Evolutionary conservation across 2,329 filamentous ascomycete genomes (phyloP), one percentile per base, ranked within the genome.

Genomic region (Cercospora nicotianae): DNA sequence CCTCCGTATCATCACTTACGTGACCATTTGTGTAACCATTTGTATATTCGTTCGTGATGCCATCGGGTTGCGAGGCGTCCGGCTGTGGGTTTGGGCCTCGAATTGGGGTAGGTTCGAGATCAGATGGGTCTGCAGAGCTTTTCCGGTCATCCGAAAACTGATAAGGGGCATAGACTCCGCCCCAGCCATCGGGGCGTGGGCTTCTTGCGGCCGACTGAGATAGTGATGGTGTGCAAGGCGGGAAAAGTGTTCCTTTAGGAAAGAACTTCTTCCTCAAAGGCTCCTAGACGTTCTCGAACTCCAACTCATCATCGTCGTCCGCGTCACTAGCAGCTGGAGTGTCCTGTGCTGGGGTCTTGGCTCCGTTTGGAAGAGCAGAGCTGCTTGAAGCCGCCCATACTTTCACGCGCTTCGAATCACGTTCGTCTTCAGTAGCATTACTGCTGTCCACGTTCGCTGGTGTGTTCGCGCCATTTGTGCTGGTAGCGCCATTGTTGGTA

Each of bases 321-420:
- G 79, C 82, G 51, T 81, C 81, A 8, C 73, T 75, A 23, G 73
- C 74, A 53, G 78, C 79, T 1, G 81, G 80, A 10, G 79, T 77
- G 28, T 78, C 79, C 28, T 75, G 72, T 2, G 70, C 70, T 39
- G 28, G 72, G 45, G 48, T 73, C 68, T 31, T 72, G 33, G 73
- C 59, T 26, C 67, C 67, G 26, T 76, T 33, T 72, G 76, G 5
- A 58, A 30, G 13, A 12, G 53, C 30, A 28, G 53, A 31, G 45
- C 75, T 75, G 1, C 78, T 78, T 7, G 77, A 74, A 9, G 81
- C 79, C 69, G 81, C 78, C 63, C 89, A 88, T 18, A 90, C 77
- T 77, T 88, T 89, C 55, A 87, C 83, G 69, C 86, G 86, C 81
- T 92, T 92, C 12, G 85, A 81, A 45, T 82, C 78, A 23, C 81